Base-by-base conservation (phyloP, 306 rosid species). In the Ormosia semicastrata region DNA sequence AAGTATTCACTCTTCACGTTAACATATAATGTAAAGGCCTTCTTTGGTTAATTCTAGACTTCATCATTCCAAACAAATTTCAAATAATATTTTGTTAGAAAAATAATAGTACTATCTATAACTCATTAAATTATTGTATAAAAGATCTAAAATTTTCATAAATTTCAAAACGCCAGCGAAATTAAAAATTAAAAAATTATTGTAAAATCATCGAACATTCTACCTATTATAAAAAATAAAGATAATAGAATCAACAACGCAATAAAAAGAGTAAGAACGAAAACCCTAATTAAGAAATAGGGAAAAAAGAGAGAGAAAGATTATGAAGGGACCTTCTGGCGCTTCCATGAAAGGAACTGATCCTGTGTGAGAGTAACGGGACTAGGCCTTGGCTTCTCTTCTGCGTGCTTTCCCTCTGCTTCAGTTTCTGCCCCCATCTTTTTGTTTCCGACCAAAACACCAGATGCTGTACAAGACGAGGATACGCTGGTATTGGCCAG, bases 311-410 rank as follows among this genome's bases (percentile, higher is more conserved):
- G 13, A 14, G 32, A 39, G n/a, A 36, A 11, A 59, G 7, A 36
- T 7, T 8, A 37, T 13, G 49, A 68, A 46, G 56, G 62, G 2
- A 95, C 99, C 94, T 93, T 93, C 18, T 88, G 94, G 79, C 86
- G 89, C 85, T 95, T 95, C 99, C 97, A 94, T 7, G 91, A 84
- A 66, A 93, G 91, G 81, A 93, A 93, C 72, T 95, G 97, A 12
- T 87, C 80, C 77, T 43, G 76, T 13, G 87, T 57, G 77, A 84
- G 69, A 14, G 88, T 79, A 50, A 84, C 64, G 2, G 87, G 60
- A 53, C 29, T 68, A 24, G 88, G 77, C 8, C 62, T 85, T 0
- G 91, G 84, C 6, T 50, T 81, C 74, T 87, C 79, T 67, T 65
- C 57, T 54, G 72, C 60, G 79, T 34, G 81, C 29, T 75, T 93